Evolutionary conservation across 75 land plant species (phyloP), one percentile per base, ranked within the genome.

Genomic region (Azolla pinnata): DNA sequence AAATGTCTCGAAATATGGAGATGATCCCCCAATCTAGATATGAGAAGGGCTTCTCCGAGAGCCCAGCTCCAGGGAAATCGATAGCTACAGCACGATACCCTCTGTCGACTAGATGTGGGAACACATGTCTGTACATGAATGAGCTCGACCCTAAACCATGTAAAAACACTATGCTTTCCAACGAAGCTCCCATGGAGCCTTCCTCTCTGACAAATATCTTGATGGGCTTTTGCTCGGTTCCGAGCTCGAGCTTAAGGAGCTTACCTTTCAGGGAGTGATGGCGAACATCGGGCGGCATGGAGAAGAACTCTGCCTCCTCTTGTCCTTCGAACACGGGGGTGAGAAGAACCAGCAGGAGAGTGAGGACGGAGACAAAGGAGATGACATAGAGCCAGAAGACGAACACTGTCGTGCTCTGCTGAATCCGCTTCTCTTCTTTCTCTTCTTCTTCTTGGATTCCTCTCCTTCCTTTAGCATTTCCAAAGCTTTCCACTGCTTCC

Each of bases 11-110:
- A 51, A 76, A n/a, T 61, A 57, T 55, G 19, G 57, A 71, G 8
- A 81, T 62, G 62, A 69, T 31, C 56, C 75, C 67, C 62, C 70
- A 19, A 53, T 49, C 63, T n/a, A n/a, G n/a, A 34, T 31, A 56
- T 3, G 40, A 24, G 42, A 50, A 1, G 27, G 60, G 54, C 24
- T 68, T 69, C 28, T 85, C 93, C 1, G 93, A 88, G 64, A 88
- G 82, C 25, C 93, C 93, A 34, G 77, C 77, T 2, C 93, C 93
- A 1, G 93, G 93, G 16, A 84, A 73, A 68, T 88, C 93, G 56
- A 85, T 28, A 4, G 85, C 88, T 12, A 85, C 72, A 1, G 65
- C 88, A 26, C 54, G 77, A 29, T 85, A 52, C 26, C 80, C 80
- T 40, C 44, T 56, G 0, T 68, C 48, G 0, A 68, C 81, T 33